A percentile compares a stretch with the other conserved stretches of the same genome.
Conservation (phyloP, 768 basidiomycete genomes). For the Pseudohyphozyma bogoriensis region DNA sequence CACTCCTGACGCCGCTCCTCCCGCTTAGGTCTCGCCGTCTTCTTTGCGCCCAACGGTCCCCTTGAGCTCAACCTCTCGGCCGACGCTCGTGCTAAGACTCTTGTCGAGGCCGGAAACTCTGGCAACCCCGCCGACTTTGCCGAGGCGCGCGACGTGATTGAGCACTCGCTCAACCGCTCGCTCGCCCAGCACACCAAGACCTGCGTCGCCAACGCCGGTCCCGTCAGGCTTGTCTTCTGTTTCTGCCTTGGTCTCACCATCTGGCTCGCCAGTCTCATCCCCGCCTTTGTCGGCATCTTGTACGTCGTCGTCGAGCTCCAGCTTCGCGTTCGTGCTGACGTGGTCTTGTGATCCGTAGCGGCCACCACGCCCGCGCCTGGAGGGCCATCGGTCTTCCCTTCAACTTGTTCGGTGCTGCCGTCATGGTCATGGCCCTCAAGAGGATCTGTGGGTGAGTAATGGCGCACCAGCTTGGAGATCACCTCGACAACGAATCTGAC, state of each 20-base stretch:
- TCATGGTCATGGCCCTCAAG: constrained; percentile 27
- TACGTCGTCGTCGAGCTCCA: not conserved
- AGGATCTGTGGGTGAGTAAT: constrained; percentile 16
- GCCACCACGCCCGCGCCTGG: constrained; percentile 14
- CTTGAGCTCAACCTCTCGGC: constrained; percentile 29
- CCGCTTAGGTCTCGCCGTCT: constrained; percentile 30
- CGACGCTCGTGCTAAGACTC: constrained; percentile 20
- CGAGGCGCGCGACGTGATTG: constrained; percentile 24
- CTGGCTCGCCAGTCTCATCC: constrained; percentile 19
- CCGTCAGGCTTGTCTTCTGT: constrained; percentile 21
- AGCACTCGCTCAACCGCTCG: constrained; percentile 24
- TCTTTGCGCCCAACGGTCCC: constrained; percentile 26
- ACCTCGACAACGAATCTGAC: too few species aligned
- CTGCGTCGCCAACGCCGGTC: constrained; percentile 24
- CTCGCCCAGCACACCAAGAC: constrained; percentile 10
- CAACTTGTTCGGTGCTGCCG: constrained; percentile 15
- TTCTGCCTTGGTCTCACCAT: constrained; percentile 23
- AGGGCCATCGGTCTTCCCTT: constrained; percentile 23
- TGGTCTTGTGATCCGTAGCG: not conserved
- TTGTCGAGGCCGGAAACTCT: constrained; percentile 24
- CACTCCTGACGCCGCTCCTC: too few species aligned
- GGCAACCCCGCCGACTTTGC: constrained; percentile 25
- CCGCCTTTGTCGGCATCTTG: constrained; percentile 22
- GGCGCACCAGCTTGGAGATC: too few species aligned
- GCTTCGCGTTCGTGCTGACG: not conserved